A percentile compares a stretch with the other conserved stretches of the same genome.
Conservation (phyloP, 139 green algal genomes). For the Chlamydomonas schloesseri region DNA sequence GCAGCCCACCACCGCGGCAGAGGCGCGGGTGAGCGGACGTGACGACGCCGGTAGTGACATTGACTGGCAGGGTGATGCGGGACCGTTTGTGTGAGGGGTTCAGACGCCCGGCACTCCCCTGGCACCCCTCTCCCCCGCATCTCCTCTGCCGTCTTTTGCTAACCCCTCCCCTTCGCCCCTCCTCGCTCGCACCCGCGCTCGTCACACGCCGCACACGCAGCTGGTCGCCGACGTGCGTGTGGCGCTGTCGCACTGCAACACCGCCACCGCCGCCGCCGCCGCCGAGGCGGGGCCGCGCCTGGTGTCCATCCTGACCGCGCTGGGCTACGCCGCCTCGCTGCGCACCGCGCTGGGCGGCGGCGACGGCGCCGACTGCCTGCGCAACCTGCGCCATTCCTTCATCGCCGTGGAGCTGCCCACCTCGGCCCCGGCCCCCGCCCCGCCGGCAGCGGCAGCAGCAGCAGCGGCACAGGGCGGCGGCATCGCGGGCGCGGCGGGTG, state of each 20-base stretch:
- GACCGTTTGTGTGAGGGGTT: too few species aligned
- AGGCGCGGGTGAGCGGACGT: slow-evolving; percentile 26
- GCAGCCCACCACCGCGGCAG: not conserved
- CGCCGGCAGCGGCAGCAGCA: not conserved
- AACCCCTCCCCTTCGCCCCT: not conserved
- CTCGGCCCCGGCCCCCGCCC: not conserved
- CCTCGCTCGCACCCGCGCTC: not conserved
- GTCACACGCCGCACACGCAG: not conserved
- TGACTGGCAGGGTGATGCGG: too few species aligned
- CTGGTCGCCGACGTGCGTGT: not conserved
- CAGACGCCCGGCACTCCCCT: too few species aligned
- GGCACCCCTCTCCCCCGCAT: too few species aligned
- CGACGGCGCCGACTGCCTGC: slow-evolving; percentile 58
- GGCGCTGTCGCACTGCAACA: too few species aligned
- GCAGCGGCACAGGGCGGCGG: not conserved
- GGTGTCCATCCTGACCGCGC: slow-evolving; percentile 17
- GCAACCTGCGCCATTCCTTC: slow-evolving; percentile 62
- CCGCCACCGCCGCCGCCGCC: too few species aligned
- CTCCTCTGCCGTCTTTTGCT: too few species aligned
- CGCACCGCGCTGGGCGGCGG: slow-evolving; percentile 54
- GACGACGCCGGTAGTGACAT: too few species aligned
- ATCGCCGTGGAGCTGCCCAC: slow-evolving; percentile 14
- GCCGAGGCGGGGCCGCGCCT: not conserved
- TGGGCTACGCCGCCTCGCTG: slow-evolving; percentile 45
- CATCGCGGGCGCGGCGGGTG: too few species aligned